Evolutionary conservation across 805 yeast genomes (phyloP).

Genomic region (Yarrowia porcina): DNA sequence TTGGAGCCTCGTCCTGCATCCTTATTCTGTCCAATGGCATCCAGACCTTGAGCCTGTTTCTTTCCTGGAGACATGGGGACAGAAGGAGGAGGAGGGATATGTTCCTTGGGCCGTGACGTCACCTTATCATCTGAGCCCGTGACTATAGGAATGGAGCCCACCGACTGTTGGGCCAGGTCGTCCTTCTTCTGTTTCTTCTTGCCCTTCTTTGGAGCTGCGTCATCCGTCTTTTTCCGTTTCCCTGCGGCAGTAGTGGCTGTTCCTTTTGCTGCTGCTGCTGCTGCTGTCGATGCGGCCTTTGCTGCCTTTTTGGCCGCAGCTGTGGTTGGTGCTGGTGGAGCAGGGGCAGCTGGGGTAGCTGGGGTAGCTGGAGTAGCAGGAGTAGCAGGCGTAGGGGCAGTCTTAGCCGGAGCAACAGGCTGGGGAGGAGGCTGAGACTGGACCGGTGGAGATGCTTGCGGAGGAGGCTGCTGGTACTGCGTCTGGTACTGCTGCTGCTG

Average conservation of each 20-base stretch:
- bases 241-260: conserved; percentile 6
- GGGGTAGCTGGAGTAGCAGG: background rate
- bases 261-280: background rate
- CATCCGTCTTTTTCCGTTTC: conserved; percentile 8
- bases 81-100: conserved; percentile 15
- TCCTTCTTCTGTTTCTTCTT: conserved; percentile 27
- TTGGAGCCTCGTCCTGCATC: conserved; percentile 14
- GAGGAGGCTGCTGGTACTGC: background rate
- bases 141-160: conserved; percentile 23
- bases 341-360: conserved; percentile 24
- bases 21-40: conserved; percentile 21
- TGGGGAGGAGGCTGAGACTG: background rate
- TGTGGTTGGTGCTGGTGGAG: conserved; percentile 21
- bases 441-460: background rate
- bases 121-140: conserved; percentile 10
- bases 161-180: background rate
- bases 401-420: background rate
- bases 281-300: too few species aligned
- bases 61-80: conserved; percentile 20
- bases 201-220: conserved; percentile 28
- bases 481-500: conserved; percentile 14
- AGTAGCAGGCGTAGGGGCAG: conserved; percentile 18
- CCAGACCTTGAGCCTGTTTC: conserved; percentile 21
- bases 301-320: too few species aligned
- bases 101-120: conserved; percentile 5